A percentile compares a stretch with the other conserved stretches of the same genome.
phyloP scores from a whole-genome alignment of 208 protist species.

The Leishmania amazonensis region DNA sequence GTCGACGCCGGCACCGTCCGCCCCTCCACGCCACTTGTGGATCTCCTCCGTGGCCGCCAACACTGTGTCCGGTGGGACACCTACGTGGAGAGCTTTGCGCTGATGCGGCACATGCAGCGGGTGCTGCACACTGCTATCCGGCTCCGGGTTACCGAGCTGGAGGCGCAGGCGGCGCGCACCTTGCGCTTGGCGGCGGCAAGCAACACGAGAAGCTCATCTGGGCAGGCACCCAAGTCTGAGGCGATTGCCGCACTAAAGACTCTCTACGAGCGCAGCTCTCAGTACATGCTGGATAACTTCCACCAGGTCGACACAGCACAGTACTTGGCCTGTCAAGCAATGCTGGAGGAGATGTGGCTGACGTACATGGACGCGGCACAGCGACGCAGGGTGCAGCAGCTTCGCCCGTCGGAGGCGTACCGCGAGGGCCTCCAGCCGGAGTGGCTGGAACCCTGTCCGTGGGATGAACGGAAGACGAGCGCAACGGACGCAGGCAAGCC shows the following conservation, averaged over 20 bases:
- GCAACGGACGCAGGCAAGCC: background rate
- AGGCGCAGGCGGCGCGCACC: slow-evolving; percentile 21
- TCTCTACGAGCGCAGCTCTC: slow-evolving; percentile 37
- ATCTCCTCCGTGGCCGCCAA: slow-evolving; percentile 5
- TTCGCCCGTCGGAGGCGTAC: slow-evolving; percentile 47
- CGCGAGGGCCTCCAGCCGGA: slow-evolving; percentile 31
- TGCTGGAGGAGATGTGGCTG: slow-evolving; percentile 67
- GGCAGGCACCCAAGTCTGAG: slow-evolving; percentile 1
- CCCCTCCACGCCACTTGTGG: slow-evolving; percentile 2
- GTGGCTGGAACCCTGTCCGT: slow-evolving; percentile 13
- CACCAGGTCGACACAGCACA: slow-evolving; percentile 54
- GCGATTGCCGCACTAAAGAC: slow-evolving; percentile 17
- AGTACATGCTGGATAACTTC: slow-evolving; percentile 71
- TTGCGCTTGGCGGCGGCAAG: slow-evolving; percentile 13
- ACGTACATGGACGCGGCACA: slow-evolving; percentile 45
- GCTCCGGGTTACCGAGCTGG: slow-evolving; percentile 36
- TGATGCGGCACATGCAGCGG: slow-evolving; percentile 38
- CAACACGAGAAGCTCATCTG: background rate
- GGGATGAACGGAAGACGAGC: slow-evolving; percentile 5
- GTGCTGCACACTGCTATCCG: slow-evolving; percentile 23
- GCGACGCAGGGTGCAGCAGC: slow-evolving; percentile 17
- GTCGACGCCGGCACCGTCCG: slow-evolving; percentile 17
- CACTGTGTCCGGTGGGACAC: slow-evolving; percentile 38
- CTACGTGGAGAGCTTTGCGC: slow-evolving; percentile 44
- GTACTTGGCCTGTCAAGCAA: slow-evolving; percentile 49